Base-by-base conservation (phyloP, 192 early-diverging fungal genomes). In the Coemansia sp. region DNA sequence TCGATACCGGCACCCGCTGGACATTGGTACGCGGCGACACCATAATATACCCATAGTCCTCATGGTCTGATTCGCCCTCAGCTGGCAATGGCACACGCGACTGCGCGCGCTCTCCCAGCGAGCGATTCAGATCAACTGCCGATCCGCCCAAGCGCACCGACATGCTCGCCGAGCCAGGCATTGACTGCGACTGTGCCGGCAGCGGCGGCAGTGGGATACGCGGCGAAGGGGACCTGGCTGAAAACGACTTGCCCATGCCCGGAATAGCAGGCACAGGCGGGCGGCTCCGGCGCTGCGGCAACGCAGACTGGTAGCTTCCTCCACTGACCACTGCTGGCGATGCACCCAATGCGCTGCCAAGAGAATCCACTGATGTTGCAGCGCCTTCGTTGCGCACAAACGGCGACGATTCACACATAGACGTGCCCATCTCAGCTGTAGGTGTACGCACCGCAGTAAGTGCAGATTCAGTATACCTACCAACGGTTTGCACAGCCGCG, bases 21-120 rank as follows among this genome's bases (percentile, higher is more conserved):
- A 76, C 66, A 55, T 76, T 63, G 7, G 66, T 76, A 31, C 72
- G 66, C 37, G 72, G 72, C 12, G 66, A 69, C 1, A 76, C 72
- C 66, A 76, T 69, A n/a, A 76, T 76, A 51, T 76, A 76, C 2
- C 72, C 72, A n/a, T 76, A 76, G 51, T 76, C 72, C 45, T 76
- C 72, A 46, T 54, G 53, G 16, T 68, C 66, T 8, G 72, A 76
- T 48, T 62, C 62, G 2, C 23, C 40, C 44, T 56, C 38, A 5
- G 53, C 47, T 11, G 61, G 39, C 20, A 36, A 28, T 15, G 46
- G 39, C 14, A 9, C 21, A 17, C 6, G 43, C 31, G 42, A 43
- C 12, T 36, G 9, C 11, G 18, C 46, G n/a, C 52, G 36, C n/a
- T 37, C 38, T 21, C 26, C 55, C 34, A 48, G 15, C 17, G 44